A percentile compares a stretch with the other conserved stretches of the same genome.
phyloP scores from a whole-genome alignment of 2,329 filamentous ascomycete species.

The Fusarium agapanthi region DNA sequence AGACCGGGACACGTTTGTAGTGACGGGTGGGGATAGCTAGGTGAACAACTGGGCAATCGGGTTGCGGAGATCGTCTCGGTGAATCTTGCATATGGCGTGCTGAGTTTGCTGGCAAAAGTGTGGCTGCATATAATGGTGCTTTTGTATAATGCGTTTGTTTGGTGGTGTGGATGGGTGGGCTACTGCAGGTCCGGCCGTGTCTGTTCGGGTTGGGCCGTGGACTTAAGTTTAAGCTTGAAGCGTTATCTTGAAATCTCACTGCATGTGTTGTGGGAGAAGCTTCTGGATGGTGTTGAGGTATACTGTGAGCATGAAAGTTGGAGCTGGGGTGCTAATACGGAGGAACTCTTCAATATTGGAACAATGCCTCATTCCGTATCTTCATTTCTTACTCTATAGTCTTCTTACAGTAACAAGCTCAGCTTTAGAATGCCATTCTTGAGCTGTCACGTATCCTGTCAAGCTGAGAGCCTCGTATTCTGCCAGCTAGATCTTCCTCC shows the following conservation, averaged over 20 bases:
- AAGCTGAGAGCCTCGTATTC: background rate
- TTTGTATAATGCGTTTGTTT: background rate
- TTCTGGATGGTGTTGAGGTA: background rate
- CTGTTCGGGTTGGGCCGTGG: background rate
- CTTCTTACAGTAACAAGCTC: background rate
- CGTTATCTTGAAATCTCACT: background rate
- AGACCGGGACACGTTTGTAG: background rate
- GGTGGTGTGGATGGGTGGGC: background rate
- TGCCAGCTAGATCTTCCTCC: background rate
- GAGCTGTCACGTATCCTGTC: background rate
- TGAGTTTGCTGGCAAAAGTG: background rate
- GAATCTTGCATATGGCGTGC: background rate
- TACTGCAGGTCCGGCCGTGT: conserved; percentile 38
- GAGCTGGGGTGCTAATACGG: no score
- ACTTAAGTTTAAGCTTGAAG: background rate
- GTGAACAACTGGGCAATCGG: background rate
- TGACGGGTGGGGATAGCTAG: background rate
- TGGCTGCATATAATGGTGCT: conserved; percentile 9
- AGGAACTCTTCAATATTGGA: background rate
- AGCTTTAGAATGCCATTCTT: fast-evolving
- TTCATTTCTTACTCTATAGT: fast-evolving
- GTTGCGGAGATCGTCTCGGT: conserved; percentile 1
- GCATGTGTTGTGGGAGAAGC: background rate
- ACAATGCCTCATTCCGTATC: background rate
- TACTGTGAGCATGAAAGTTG: background rate